Percentiles rank a stretch among this genome's conserved stretches.
These are phyloP conservation scores for Phanerochaete sordida DNA, from an alignment of 768 basidiomycete genomes.

Conservation along the genomic window DNA sequence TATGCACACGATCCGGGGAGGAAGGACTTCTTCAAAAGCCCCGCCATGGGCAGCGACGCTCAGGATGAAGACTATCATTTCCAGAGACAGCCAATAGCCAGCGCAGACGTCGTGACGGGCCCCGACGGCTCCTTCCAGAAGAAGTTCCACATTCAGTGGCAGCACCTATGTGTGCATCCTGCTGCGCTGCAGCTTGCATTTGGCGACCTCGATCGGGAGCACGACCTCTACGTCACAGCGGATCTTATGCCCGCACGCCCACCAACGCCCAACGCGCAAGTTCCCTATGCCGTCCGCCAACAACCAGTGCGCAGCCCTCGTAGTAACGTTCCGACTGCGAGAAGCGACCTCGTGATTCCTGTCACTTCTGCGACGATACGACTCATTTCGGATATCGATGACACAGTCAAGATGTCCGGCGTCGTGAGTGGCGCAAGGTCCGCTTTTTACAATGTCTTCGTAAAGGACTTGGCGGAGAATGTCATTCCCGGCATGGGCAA, in stretches of 20 bases:
- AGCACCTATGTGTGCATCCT: constrained; percentile 61
- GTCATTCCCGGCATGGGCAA: constrained; percentile 80
- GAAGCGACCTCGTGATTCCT: constrained; percentile 24
- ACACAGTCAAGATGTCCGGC: constrained; percentile 82
- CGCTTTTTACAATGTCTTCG: constrained; percentile 91
- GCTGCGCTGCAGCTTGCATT: constrained; percentile 53
- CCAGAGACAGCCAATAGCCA: constrained; percentile 44
- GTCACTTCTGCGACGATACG: constrained; percentile 65
- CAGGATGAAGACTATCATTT: constrained; percentile 24
- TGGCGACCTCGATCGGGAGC: constrained; percentile 38
- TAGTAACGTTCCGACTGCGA: constrained; percentile 11
- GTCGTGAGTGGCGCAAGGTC: constrained; percentile 76
- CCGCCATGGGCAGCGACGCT: constrained; percentile 13
- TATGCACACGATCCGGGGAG: constrained; percentile 39
- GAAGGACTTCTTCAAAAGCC: constrained; percentile 8
- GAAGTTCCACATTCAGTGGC: constrained; percentile 64
- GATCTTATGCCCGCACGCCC: constrained; percentile 43
- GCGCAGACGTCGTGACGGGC: constrained; percentile 50
- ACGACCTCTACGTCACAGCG: constrained; percentile 53
- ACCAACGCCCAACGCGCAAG: constrained; percentile 12
- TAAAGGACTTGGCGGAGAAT: constrained; percentile 74
- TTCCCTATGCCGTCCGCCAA: background rate
- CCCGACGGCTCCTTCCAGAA: constrained; percentile 73
- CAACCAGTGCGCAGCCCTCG: background rate
- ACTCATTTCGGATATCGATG: constrained; percentile 92